Evolutionary conservation across 352 stramenopile genomes (phyloP).

Genomic region (Globisporangium nagaii): DNA sequence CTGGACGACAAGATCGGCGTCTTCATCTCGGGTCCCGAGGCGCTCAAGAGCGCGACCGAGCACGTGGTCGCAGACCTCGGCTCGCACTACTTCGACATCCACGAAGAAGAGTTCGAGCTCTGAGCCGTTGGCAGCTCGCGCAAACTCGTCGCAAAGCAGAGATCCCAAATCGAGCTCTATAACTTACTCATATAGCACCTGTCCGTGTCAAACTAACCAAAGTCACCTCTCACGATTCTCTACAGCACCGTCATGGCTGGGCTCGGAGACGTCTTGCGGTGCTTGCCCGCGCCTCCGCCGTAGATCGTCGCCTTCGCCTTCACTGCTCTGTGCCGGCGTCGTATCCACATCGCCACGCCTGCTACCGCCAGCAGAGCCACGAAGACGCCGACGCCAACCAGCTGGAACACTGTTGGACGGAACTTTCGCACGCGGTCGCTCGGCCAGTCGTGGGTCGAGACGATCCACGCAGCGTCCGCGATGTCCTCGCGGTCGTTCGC

Average conservation of each 20-base stretch:
- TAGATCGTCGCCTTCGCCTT: background rate
- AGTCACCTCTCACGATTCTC: too few species aligned
- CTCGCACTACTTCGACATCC: slow-evolving; percentile 16
- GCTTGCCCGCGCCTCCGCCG: background rate
- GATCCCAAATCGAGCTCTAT: too few species aligned
- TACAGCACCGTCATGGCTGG: background rate
- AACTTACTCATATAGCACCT: background rate
- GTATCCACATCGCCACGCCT: background rate
- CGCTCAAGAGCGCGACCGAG: slow-evolving; percentile 20
- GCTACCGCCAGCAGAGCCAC: background rate
- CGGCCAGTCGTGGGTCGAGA: slow-evolving; percentile 42
- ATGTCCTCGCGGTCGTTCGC: slow-evolving; percentile 14
- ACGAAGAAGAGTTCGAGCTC: slow-evolving; percentile 20
- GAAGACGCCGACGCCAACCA: background rate
- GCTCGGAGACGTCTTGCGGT: background rate
- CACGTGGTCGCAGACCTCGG: slow-evolving; percentile 6
- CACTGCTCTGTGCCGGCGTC: background rate
- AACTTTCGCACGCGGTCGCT: slow-evolving; percentile 26
- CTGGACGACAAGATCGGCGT: too few species aligned
- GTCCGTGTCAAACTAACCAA: too few species aligned
- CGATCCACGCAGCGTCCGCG: slow-evolving; percentile 25
- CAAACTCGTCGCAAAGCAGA: background rate
- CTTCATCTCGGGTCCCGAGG: slow-evolving; percentile 35
- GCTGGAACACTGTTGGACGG: background rate
- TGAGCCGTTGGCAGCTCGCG: background rate